phyloP scores from a whole-genome alignment of 768 basidiomycete species.

The Lactarius akahatsu region DNA sequence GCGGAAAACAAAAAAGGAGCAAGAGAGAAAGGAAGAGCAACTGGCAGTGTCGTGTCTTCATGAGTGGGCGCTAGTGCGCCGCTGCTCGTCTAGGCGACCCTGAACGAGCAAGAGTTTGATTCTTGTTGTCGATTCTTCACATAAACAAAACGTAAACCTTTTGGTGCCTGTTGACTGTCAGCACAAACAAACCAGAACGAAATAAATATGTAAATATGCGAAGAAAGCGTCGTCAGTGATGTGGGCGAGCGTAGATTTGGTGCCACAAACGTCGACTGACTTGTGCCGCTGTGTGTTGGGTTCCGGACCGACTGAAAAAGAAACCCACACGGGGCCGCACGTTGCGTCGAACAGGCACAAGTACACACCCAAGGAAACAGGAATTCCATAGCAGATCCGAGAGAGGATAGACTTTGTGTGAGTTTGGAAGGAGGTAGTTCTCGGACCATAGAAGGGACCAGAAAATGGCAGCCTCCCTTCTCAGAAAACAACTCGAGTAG shows the following conservation, averaged over 20 bases:
- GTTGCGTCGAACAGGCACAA: neutral
- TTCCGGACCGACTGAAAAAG: neutral
- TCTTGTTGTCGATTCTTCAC: neutral
- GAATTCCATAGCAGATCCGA: neutral
- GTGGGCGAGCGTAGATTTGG: neutral
- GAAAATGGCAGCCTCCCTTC: neutral
- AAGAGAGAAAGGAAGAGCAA: neutral
- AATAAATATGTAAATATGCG: too few relatives aligned
- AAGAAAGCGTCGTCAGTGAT: neutral
- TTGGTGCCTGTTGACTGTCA: neutral
- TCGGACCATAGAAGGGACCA: neutral
- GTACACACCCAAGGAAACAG: neutral
- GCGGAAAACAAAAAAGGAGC: neutral
- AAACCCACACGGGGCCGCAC: neutral
- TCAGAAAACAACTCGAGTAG: conserved; percentile 1
- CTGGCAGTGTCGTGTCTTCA: neutral
- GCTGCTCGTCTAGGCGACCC: neutral
- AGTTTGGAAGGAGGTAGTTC: neutral
- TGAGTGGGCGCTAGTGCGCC: neutral
- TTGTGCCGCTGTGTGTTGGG: neutral
- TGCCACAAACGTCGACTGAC: neutral
- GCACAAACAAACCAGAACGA: neutral
- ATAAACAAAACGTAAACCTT: neutral
- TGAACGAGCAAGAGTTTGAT: neutral
- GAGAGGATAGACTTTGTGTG: neutral